Base-by-base conservation (phyloP, 495 filamentous ascomycete species). In the Lasiosphaeria ovina region DNA sequence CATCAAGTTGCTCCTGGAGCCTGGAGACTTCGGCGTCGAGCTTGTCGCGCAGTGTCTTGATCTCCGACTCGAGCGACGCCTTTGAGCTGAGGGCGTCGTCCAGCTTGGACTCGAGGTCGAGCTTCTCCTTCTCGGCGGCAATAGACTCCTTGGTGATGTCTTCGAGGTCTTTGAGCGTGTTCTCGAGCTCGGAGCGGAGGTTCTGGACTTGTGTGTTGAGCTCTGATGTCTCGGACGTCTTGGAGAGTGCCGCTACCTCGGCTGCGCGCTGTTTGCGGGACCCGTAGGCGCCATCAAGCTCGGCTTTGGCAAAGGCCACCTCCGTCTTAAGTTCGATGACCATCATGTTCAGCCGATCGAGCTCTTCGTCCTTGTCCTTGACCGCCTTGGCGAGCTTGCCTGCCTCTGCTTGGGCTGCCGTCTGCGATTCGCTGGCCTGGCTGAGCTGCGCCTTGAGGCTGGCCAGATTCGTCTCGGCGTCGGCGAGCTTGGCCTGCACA, bases 201-300 rank as follows among this genome's bases (percentile, higher is more conserved):
- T 84, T 76, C 52, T 84, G 77, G 14, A 88, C 71, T 61, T 87
- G 81, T 45, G 72, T 70, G 57, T 84, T 86, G 55, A 93, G 77
- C 54, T 82, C 83, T 60, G 83, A 81, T 31, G 91, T 76, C 69
- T 93, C 87, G 33, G 81, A 80, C 58, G 82, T 81, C 51, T 91
- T 81, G 40, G 82, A 82, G 4, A 91, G 82, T 42, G 84, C 79
- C 1, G 90, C 87, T 14, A 83, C 86, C 68, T 91, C 88, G 0
- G 89, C 89, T 5, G 90, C 91, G 31, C 91, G 85, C 71, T 94
- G 79, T 44, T 87, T 83, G 57, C 90, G 79, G 9, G 84, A 84
- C 34, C 91, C 94, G 69, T 97, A 96, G 17, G 94, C 93, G 55
- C 91, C 90, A 68, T 98, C 94, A 38, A 98, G 87, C 77, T 98